Evolutionary conservation across 768 basidiomycete species (phyloP).

Genomic region (Rossbeevera mucosa): DNA sequence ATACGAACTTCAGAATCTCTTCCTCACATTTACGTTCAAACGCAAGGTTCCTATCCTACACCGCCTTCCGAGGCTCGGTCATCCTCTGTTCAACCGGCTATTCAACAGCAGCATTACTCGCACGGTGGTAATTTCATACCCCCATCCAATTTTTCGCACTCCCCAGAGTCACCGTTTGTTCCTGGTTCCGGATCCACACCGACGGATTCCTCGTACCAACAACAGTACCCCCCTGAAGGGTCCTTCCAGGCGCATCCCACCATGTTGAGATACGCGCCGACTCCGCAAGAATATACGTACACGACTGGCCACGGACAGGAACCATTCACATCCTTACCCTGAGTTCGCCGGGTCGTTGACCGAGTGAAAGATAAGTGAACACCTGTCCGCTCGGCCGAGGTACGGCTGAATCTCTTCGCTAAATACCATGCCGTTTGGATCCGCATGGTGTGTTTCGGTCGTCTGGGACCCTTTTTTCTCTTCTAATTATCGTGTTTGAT

Average conservation of each 20-base stretch:
- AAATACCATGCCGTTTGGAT: constrained; percentile 5
- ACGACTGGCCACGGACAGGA: constrained; percentile 22
- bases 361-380: neutral
- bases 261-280: constrained; percentile 16
- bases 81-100: constrained; percentile 14
- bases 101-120: constrained; percentile 18
- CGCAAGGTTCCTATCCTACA: constrained; percentile 13
- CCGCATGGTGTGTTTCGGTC: constrained; percentile 5
- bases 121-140: constrained; percentile 12
- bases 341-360: constrained; percentile 3
- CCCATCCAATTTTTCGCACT: constrained; percentile 7
- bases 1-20: constrained; percentile 19
- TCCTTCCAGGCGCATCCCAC: constrained; percentile 14
- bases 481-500: constrained; percentile 3
- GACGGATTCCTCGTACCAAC: constrained; percentile 11
- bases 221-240: constrained; percentile 19
- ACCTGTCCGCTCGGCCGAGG: neutral
- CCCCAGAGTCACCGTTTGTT: constrained; percentile 16
- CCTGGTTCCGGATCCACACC: constrained; percentile 11
- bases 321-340: constrained; percentile 18
- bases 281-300: constrained; percentile 21
- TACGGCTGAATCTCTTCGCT: neutral
- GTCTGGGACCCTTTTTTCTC: neutral
- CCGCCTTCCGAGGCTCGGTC: constrained; percentile 16
- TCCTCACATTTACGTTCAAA: constrained; percentile 22